phyloP scores from a whole-genome alignment of 768 basidiomycete species.

The Cystobasidium tubakii region DNA sequence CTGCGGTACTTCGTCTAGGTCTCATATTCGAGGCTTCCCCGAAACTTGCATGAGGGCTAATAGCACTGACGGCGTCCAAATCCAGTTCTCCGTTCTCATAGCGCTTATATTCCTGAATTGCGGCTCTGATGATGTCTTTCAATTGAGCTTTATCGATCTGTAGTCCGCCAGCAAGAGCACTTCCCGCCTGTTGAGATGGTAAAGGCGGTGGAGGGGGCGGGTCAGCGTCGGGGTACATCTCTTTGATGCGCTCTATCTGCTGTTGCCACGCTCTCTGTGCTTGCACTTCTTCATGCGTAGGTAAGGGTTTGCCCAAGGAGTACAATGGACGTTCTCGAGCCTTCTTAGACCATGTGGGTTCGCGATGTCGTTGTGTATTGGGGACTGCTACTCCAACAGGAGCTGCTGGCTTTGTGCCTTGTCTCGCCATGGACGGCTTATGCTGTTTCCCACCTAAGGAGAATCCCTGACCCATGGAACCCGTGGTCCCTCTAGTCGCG shows the following conservation, averaged over 20 bases:
- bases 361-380: not conserved
- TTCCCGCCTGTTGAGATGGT: not conserved
- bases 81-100: constrained; percentile 13
- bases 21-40: not conserved
- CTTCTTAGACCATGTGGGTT: constrained; percentile 5
- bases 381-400: constrained; percentile 27
- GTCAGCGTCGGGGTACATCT: constrained; percentile 13
- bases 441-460: not conserved
- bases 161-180: not conserved
- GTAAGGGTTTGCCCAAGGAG: constrained; percentile 19
- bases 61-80: not conserved
- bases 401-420: not conserved
- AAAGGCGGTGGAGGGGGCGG: constrained; percentile 24
- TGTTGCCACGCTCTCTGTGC: constrained; percentile 24
- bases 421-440: constrained; percentile 1
- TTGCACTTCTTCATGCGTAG: constrained; percentile 32
- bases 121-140: not conserved
- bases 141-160: constrained; percentile 13
- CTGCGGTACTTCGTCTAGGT: not conserved
- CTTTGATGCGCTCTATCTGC: constrained; percentile 25
- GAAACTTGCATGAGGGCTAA: not conserved
- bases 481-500: not conserved
- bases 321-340: not conserved
- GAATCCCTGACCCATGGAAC: not conserved
- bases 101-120: not conserved